A percentile compares a stretch with the other conserved stretches of the same genome.
Conservation (phyloP, 2,329 filamentous ascomycete genomes). For the Alternaria ventricosa region DNA sequence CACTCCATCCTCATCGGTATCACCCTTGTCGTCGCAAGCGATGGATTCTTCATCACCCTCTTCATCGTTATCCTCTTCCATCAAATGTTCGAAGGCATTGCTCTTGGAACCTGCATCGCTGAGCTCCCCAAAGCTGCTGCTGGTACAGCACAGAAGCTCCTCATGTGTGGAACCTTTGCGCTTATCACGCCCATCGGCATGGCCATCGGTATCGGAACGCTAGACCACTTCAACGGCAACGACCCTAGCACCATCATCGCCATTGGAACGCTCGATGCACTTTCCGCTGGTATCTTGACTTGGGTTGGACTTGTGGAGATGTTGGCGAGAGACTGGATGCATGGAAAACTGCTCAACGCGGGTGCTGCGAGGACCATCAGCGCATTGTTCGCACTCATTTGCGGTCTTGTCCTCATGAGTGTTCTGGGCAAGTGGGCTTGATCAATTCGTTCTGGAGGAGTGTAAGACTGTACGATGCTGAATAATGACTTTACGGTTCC, state of each 20-base stretch:
- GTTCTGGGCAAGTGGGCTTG: constrained; percentile 77
- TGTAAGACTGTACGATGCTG: not conserved
- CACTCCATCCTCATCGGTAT: constrained; percentile 73
- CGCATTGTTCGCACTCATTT: constrained; percentile 62
- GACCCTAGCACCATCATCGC: constrained; percentile 71
- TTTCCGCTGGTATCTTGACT: constrained; percentile 77
- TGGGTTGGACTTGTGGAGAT: constrained; percentile 84
- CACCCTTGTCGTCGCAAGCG: constrained; percentile 62
- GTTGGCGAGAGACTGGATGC: constrained; percentile 77
- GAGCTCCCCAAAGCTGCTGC: constrained; percentile 55
- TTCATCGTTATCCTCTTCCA: constrained; percentile 75
- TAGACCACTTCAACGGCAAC: constrained; percentile 76
- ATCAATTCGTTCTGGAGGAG: not conserved
- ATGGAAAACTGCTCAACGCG: constrained; percentile 58
- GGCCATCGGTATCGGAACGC: constrained; percentile 77
- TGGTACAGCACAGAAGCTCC: constrained; percentile 58
- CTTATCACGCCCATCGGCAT: constrained; percentile 79
- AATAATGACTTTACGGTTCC: constrained; percentile 2
- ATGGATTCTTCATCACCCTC: constrained; percentile 60
- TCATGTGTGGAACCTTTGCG: constrained; percentile 69
- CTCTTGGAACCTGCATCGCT: constrained; percentile 74
- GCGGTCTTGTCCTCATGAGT: constrained; percentile 73
- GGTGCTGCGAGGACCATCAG: constrained; percentile 56
- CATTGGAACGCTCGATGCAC: constrained; percentile 74
- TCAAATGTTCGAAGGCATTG: constrained; percentile 79